These are phyloP conservation scores for Colletotrichum sp. DNA, from an alignment of 2,329 filamentous ascomycete genomes.

Conservation along the genomic window DNA sequence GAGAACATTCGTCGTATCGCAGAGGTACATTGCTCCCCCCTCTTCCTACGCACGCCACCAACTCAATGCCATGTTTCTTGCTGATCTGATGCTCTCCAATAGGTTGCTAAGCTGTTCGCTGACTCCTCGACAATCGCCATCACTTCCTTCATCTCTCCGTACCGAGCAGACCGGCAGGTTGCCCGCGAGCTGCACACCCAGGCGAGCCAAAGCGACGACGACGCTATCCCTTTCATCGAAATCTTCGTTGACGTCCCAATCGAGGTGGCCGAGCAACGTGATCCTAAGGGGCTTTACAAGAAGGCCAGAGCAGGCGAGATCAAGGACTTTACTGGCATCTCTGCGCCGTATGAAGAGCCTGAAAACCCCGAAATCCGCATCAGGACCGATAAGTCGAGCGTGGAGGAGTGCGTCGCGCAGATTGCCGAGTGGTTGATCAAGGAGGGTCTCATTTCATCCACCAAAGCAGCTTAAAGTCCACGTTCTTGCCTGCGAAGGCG, in stretches of 20 bases:
- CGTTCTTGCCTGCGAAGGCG: neutral
- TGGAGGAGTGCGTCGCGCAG: slow-evolving; percentile 86
- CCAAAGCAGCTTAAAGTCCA: slow-evolving; percentile 29
- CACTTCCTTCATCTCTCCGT: slow-evolving; percentile 96
- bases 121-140: slow-evolving; percentile 87
- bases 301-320: slow-evolving; percentile 93
- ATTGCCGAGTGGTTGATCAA: slow-evolving; percentile 82
- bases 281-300: slow-evolving; percentile 98
- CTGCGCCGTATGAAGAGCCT: slow-evolving; percentile 92
- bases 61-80: neutral
- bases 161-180: slow-evolving; percentile 82
- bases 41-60: neutral
- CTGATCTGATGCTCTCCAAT: neutral
- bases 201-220: slow-evolving; percentile 60
- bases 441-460: slow-evolving; percentile 61
- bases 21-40: slow-evolving; percentile 57
- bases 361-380: slow-evolving; percentile 86
- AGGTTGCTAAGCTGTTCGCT: slow-evolving; percentile 95
- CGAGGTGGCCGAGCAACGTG: slow-evolving; percentile 90
- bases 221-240: slow-evolving; percentile 86
- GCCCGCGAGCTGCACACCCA: slow-evolving; percentile 81
- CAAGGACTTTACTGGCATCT: slow-evolving; percentile 96
- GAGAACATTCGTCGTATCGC: slow-evolving; percentile 98
- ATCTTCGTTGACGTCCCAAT: slow-evolving; percentile 92
- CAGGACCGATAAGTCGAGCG: slow-evolving; percentile 78